Evolutionary conservation across 2,329 filamentous ascomycete species (phyloP), one percentile per base, ranked within the genome.

Genomic region (Fusarium kyushuense): DNA sequence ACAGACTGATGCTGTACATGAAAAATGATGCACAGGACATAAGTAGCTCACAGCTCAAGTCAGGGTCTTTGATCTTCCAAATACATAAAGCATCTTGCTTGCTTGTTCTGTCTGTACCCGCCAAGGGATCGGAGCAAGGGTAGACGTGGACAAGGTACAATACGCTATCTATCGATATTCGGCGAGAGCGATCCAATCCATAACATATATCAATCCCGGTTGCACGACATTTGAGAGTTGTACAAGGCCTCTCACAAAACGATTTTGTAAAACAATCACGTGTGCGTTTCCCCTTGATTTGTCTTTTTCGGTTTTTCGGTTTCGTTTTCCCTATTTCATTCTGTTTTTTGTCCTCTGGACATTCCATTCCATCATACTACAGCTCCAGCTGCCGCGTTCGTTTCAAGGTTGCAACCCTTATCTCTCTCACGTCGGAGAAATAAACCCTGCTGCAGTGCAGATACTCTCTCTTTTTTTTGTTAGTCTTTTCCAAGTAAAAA

Each of bases 141-240:
- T 63, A 47, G 23, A 65, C 54, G 58, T 52, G 51, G 60, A 33
- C 49, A 56, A 38, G 21, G 35, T 38, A 38, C 35, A 19, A 47
- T 54, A 54, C 47, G 46, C 54, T 64, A 58, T 43, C 45, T 62
- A 52, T 58, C 63, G 35, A 60, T 57, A 46, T 58, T 67, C 65
- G 65, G 65, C 63, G 65, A 67, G 54, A 67, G 65, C 63, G 65
- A 67, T 58, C 23, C 56, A 23, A 30, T 40, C 19, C 29, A 54
- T 30, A 36, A 36, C 33, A 51, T 60, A 27, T 40, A 64, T 58
- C 58, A 61, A 29, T 41, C 36, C 17, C 58, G 33, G 63, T 55
- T 36, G 38, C 38, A 65, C 61, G 38, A n/a, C 48, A 53, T 55
- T 65, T 21, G 33, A 32, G 19, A 23, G 35, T 46, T n/a, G 30